Evolutionary conservation across 2,329 filamentous ascomycete species (phyloP).

Genomic region (Lecanicillium sp.): DNA sequence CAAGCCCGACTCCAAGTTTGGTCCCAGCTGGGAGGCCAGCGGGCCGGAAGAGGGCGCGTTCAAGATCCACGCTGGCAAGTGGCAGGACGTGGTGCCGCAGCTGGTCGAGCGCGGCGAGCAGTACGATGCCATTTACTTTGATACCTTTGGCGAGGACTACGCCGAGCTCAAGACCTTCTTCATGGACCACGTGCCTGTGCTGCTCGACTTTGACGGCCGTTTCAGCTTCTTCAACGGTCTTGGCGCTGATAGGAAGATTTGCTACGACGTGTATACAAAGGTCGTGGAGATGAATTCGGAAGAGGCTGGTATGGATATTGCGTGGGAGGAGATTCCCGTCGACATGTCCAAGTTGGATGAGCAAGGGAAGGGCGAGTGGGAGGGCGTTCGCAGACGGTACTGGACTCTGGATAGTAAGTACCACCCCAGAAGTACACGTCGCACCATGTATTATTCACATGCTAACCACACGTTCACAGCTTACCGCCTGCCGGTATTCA

Average conservation of each 20-base stretch:
- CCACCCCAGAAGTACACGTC: not conserved
- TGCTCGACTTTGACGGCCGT: slow-evolving; percentile 64
- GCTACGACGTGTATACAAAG: slow-evolving; percentile 92
- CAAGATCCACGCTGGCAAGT: slow-evolving; percentile 63
- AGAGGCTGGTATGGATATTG: slow-evolving; percentile 82
- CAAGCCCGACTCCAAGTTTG: slow-evolving; percentile 41
- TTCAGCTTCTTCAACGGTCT: slow-evolving; percentile 90
- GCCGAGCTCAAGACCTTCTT: slow-evolving; percentile 79
- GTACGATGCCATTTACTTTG: slow-evolving; percentile 91
- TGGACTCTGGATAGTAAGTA: slow-evolving; percentile 71
- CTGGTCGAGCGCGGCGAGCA: slow-evolving; percentile 60
- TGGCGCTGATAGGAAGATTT: slow-evolving; percentile 84
- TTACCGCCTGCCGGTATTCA: slow-evolving; percentile 69
- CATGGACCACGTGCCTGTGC: slow-evolving; percentile 71
- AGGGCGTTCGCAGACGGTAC: slow-evolving; percentile 79
- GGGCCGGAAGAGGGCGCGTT: slow-evolving; percentile 58
- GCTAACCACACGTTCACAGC: slow-evolving; percentile 33
- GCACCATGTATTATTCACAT: too few species aligned
- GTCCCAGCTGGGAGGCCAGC: slow-evolving; percentile 44
- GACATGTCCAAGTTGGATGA: slow-evolving; percentile 57
- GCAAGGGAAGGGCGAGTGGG: slow-evolving; percentile 70
- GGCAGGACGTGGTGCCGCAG: slow-evolving; percentile 71
- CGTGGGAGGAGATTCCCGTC: slow-evolving; percentile 74
- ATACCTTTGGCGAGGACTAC: slow-evolving; percentile 96
- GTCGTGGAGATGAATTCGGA: slow-evolving; percentile 86